phyloP scores from a whole-genome alignment of 306 rosid species.

The Rosa multiflora region DNA sequence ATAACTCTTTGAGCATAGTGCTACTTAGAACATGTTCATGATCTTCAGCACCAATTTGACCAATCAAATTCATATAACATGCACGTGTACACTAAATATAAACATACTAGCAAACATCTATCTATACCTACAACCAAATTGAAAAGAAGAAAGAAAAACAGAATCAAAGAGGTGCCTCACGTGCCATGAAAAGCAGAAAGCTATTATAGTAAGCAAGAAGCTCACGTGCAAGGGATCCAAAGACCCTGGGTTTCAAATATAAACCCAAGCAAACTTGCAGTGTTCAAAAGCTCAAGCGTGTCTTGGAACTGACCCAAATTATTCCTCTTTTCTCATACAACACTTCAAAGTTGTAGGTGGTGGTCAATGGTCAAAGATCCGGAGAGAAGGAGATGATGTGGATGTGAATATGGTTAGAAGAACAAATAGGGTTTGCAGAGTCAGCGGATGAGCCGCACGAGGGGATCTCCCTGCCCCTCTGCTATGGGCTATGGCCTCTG shows the following conservation, averaged over 20 bases:
- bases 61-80: constrained; percentile 21
- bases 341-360: constrained; percentile 11
- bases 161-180: constrained; percentile 37
- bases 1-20: not conserved
- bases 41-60: constrained; percentile 40
- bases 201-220: constrained; percentile 43
- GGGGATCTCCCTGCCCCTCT: constrained; percentile 56
- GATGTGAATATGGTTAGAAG: constrained; percentile 33
- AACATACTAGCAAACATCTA: constrained; percentile 1
- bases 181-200: constrained; percentile 67
- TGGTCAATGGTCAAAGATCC: constrained; percentile 77
- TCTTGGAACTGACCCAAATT: constrained; percentile 30
- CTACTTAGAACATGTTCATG: constrained; percentile 1
- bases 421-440: constrained; percentile 52
- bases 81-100: constrained; percentile 35
- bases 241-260: constrained; percentile 19
- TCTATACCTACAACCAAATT: not conserved
- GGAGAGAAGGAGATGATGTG: constrained; percentile 23
- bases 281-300: constrained; percentile 21
- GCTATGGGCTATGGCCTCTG: constrained; percentile 26
- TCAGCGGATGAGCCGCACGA: constrained; percentile 85
- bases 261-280: constrained; percentile 12
- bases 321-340: constrained; percentile 26
- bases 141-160: constrained; percentile 8
- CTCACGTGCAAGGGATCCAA: constrained; percentile 87